Evolutionary conservation across 1,139 yeast species (phyloP).

Genomic region (Hemisphaericaspora xylofermentans): DNA sequence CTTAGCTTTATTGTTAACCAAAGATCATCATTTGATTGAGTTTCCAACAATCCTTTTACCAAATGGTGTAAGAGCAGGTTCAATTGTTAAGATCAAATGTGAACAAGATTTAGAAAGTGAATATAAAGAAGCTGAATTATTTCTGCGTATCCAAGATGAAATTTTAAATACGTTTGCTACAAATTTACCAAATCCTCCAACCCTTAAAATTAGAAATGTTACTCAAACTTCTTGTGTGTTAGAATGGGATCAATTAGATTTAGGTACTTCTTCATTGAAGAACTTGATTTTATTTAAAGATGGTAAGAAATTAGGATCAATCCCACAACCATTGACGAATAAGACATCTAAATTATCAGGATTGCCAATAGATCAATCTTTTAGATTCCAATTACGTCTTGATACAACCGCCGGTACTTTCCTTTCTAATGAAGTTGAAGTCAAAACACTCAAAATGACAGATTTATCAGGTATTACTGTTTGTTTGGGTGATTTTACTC

Average conservation of each 20-base stretch:
- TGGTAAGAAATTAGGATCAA: conserved; percentile 74
- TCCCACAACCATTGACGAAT: conserved; percentile 80
- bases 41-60: conserved; percentile 93
- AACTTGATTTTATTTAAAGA: conserved; percentile 79
- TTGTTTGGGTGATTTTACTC: conserved; percentile 79
- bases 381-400: conserved; percentile 75
- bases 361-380: conserved; percentile 80
- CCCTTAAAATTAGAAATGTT: conserved; percentile 67
- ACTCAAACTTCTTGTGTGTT: conserved; percentile 95
- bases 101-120: conserved; percentile 79
- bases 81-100: conserved; percentile 85
- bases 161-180: conserved; percentile 74
- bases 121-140: conserved; percentile 53
- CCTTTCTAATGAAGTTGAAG: conserved; percentile 63
- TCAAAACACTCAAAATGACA: conserved; percentile 93
- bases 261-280: conserved; percentile 82
- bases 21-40: conserved; percentile 92
- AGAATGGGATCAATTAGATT: conserved; percentile 85
- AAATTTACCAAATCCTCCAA: conserved; percentile 70
- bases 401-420: conserved; percentile 88
- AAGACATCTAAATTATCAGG: conserved; percentile 89
- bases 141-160: conserved; percentile 68
- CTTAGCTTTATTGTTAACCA: conserved; percentile 82
- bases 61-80: conserved; percentile 87
- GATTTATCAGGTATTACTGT: conserved; percentile 91